These are phyloP conservation scores for Paecilomyces sp. DNA, from an alignment of 2,329 filamentous ascomycete species.

Conservation along the genomic window DNA sequence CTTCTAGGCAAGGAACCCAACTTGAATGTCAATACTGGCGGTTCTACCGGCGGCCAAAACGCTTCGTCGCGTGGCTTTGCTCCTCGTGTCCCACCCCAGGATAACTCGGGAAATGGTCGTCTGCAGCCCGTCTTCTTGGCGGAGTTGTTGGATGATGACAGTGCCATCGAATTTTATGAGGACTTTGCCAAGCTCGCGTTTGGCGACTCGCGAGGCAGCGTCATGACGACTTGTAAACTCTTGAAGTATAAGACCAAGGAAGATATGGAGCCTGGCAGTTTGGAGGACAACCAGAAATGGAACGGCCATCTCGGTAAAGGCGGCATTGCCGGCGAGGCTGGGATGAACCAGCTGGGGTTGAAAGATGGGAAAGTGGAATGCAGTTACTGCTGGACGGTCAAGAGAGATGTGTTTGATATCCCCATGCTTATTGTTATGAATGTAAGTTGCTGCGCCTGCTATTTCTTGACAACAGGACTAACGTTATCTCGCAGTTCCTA, in stretches of 20 bases:
- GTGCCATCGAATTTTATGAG: slow-evolving; percentile 89
- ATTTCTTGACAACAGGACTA: slow-evolving; percentile 5
- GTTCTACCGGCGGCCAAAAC: slow-evolving; percentile 31
- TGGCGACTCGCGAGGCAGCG: slow-evolving; percentile 78
- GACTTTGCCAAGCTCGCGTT: slow-evolving; percentile 91
- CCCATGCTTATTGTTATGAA: slow-evolving; percentile 98
- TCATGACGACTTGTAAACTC: slow-evolving; percentile 75
- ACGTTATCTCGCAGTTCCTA: slow-evolving; percentile 27
- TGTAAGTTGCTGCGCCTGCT: slow-evolving; percentile 53
- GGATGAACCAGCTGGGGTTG: slow-evolving; percentile 70
- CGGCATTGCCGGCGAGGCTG: slow-evolving; percentile 48
- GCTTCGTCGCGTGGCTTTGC: slow-evolving; percentile 41
- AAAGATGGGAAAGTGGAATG: slow-evolving; percentile 89
- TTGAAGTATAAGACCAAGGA: slow-evolving; percentile 83
- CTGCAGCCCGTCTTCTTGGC: slow-evolving; percentile 81
- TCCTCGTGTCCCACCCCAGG: slow-evolving; percentile 35
- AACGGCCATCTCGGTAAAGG: slow-evolving; percentile 37
- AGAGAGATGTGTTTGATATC: slow-evolving; percentile 94
- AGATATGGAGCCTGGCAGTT: slow-evolving; percentile 33
- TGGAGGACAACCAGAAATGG: slow-evolving; percentile 42
- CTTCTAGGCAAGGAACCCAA: slow-evolving; percentile 83
- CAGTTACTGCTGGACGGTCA: slow-evolving; percentile 95
- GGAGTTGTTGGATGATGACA: slow-evolving; percentile 88
- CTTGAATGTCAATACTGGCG: slow-evolving; percentile 72
- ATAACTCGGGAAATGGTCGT: slow-evolving; percentile 36